Evolutionary conservation across 2,329 filamentous ascomycete genomes (phyloP).

Genomic region (Ceratocystis papillata): DNA sequence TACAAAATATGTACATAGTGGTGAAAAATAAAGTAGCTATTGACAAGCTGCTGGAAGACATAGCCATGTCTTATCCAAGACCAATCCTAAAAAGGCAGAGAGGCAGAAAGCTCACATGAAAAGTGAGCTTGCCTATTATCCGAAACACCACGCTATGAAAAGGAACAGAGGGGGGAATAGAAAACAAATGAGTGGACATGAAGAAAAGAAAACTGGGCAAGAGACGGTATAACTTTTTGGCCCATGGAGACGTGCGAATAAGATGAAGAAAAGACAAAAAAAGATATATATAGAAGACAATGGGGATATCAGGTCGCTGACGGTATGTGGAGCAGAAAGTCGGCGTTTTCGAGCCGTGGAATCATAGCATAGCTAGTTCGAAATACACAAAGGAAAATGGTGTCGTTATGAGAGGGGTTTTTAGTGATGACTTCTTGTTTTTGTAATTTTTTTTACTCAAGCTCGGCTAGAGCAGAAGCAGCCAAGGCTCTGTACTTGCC

Average conservation of each 20-base stretch:
- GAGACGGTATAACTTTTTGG: slow-evolving; percentile 11
- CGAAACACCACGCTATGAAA: slow-evolving; percentile 13
- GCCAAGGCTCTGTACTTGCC: slow-evolving; percentile 43
- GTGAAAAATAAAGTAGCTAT: background rate
- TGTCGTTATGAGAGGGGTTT: slow-evolving; percentile 1
- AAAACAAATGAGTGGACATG: slow-evolving; percentile 10
- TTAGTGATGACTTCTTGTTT: background rate
- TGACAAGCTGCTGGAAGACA: background rate
- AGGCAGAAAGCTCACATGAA: slow-evolving; percentile 6
- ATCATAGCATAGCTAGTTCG: background rate
- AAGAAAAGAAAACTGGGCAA: slow-evolving; percentile 13
- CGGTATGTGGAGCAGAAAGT: background rate
- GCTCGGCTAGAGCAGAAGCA: slow-evolving; percentile 42
- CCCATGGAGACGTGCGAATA: background rate
- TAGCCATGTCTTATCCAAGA: slow-evolving; percentile 4
- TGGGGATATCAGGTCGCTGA: slow-evolving; percentile 12
- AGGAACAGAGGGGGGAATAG: slow-evolving; percentile 17
- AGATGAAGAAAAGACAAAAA: slow-evolving; percentile 12
- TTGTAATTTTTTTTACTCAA: slow-evolving; percentile 29
- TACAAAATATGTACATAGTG: slow-evolving; percentile 2
- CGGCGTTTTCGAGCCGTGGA: background rate
- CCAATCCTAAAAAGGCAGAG: background rate
- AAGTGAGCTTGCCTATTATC: slow-evolving; percentile 3
- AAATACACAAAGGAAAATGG: slow-evolving; percentile 10
- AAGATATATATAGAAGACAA: background rate